phyloP scores from a whole-genome alignment of 495 filamentous ascomycete genomes.

The Parachaetomium inaequale region DNA sequence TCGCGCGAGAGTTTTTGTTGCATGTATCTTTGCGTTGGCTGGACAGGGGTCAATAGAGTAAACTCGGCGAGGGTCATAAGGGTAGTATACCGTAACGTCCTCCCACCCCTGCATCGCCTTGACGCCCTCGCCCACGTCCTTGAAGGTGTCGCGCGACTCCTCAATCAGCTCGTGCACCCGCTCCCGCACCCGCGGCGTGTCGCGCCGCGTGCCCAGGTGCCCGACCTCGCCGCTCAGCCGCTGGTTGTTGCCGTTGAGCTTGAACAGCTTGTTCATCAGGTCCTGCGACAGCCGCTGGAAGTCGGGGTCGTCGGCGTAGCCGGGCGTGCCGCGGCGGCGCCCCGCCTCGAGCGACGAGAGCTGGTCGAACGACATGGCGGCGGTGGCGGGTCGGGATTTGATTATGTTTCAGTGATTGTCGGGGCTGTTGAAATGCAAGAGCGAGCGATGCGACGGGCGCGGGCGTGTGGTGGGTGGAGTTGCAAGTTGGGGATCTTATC shows the following conservation, averaged over 20 bases:
- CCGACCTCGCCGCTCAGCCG: conserved; percentile 74
- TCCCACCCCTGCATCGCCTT: conserved; percentile 91
- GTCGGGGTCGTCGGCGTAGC: conserved; percentile 90
- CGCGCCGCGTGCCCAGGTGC: conserved; percentile 81
- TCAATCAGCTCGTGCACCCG: conserved; percentile 81
- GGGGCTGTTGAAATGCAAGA: neutral
- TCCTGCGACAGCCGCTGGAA: conserved; percentile 77
- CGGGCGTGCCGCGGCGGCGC: conserved; percentile 41
- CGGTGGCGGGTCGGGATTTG: neutral
- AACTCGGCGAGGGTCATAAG: neutral
- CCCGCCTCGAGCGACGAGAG: conserved; percentile 75
- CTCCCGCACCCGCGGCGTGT: conserved; percentile 87
- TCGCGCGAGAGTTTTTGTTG: conserved; percentile 91
- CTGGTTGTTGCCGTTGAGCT: conserved; percentile 79
- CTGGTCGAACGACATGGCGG: conserved; percentile 83
- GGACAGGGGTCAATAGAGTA: neutral
- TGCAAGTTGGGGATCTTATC: neutral
- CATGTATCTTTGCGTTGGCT: conserved; percentile 80
- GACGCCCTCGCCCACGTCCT: conserved; percentile 85
- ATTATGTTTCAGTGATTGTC: neutral
- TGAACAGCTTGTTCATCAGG: conserved; percentile 81
- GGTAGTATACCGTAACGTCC: conserved; percentile 71
- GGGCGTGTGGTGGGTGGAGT: too few relatives aligned
- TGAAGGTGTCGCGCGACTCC: conserved; percentile 81
- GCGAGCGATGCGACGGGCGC: conserved; percentile 4